These are phyloP conservation scores for Anthostomella pinea DNA, from an alignment of 2,329 filamentous ascomycete species.

Conservation along the genomic window DNA sequence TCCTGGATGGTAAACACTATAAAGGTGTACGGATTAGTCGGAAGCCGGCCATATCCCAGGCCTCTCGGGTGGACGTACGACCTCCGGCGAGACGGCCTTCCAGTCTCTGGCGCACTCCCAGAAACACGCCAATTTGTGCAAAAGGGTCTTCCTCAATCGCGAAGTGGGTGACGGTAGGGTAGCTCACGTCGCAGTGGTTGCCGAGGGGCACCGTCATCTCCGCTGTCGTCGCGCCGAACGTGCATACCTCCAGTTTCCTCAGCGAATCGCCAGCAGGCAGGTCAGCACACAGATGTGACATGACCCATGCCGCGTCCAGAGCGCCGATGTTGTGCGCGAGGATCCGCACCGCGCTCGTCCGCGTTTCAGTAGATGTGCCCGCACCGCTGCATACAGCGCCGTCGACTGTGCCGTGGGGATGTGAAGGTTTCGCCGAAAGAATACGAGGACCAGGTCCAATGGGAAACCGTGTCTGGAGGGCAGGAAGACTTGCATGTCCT, in stretches of 20 bases:
- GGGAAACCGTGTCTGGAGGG: slow-evolving; percentile 49
- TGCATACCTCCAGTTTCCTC: slow-evolving; percentile 41
- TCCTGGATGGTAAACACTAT: slow-evolving; percentile 35
- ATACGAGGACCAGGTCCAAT: slow-evolving; percentile 46
- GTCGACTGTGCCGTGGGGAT: slow-evolving; percentile 30
- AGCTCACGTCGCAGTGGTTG: too few species aligned
- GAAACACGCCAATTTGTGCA: slow-evolving; percentile 37
- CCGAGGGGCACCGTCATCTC: slow-evolving; percentile 38
- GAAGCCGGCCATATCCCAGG: too few species aligned
- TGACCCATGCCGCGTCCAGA: slow-evolving; percentile 34
- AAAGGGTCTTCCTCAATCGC: slow-evolving; percentile 34
- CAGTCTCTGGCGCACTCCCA: slow-evolving; percentile 34
- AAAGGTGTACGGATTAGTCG: too few species aligned
- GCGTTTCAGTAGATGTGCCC: slow-evolving; percentile 32
- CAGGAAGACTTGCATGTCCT: slow-evolving; percentile 49
- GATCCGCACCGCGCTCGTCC: slow-evolving; percentile 35
- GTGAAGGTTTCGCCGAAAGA: slow-evolving; percentile 32
- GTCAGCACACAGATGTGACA: slow-evolving; percentile 38
- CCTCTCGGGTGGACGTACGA: too few species aligned
- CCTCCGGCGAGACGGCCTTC: slow-evolving; percentile 38
- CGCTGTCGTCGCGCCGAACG: slow-evolving; percentile 38
- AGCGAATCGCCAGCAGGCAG: slow-evolving; percentile 34
- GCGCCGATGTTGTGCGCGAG: slow-evolving; percentile 40
- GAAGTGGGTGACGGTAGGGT: slow-evolving; percentile 20
- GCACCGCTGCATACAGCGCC: slow-evolving; percentile 36